Evolutionary conservation across 257 asterid genomes (phyloP).

Genomic region (Nicotiana sylvestris): DNA sequence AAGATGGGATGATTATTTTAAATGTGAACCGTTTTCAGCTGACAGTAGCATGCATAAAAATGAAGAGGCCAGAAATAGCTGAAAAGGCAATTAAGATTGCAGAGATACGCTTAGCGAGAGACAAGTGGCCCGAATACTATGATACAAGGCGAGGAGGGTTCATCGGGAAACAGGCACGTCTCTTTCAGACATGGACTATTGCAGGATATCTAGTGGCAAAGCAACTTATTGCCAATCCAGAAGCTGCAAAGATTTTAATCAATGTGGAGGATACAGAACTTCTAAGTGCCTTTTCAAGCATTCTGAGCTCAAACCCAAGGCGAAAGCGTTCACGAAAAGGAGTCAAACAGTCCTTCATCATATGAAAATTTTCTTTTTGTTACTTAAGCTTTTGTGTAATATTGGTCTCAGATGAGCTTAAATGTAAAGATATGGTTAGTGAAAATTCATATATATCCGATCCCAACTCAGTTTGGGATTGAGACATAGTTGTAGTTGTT

Average conservation of each 20-base stretch:
- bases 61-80: constrained; percentile 68
- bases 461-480: too few relatives aligned
- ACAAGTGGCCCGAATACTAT: constrained; percentile 81
- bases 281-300: constrained; percentile 47
- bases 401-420: neutral
- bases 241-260: constrained; percentile 60
- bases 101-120: constrained; percentile 49
- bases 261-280: constrained; percentile 65
- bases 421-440: neutral
- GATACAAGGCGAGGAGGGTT: constrained; percentile 75
- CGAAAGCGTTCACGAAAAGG: constrained; percentile 59
- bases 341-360: constrained; percentile 51
- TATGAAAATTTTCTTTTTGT: constrained; percentile 26
- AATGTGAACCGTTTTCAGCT: constrained; percentile 32
- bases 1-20: neutral
- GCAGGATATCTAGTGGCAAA: constrained; percentile 79
- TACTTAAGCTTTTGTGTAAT: neutral
- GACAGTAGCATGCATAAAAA: constrained; percentile 76
- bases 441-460: too few relatives aligned
- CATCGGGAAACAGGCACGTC: constrained; percentile 72
- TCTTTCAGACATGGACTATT: constrained; percentile 75
- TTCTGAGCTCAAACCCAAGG: constrained; percentile 53
- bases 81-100: constrained; percentile 62
- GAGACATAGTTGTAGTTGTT: too few relatives aligned
- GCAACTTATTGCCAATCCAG: constrained; percentile 59